phyloP scores from a whole-genome alignment of 1,139 yeast species.

The Debaryomyces subglobosus region DNA sequence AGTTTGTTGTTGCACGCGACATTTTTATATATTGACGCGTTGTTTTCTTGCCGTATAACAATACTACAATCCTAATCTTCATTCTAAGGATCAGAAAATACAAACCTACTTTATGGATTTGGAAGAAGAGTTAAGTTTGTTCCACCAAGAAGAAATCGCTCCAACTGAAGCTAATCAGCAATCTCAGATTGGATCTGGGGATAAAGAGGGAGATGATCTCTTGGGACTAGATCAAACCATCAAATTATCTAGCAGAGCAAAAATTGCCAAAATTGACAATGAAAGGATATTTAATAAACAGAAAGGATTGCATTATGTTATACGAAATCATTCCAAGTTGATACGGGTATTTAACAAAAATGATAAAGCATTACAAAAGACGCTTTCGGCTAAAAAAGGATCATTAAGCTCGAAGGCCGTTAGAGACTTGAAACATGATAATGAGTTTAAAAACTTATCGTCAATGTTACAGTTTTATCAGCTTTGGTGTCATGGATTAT shows the following conservation, averaged over 20 bases:
- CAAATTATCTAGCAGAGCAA: conserved; percentile 34
- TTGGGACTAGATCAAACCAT: conserved; percentile 47
- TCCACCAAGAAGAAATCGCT: conserved; percentile 8
- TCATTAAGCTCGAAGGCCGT: conserved; percentile 6
- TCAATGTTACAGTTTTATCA: conserved; percentile 68
- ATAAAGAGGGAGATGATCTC: conserved; percentile 26
- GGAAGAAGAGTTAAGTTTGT: conserved; percentile 13
- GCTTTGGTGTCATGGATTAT: conserved; percentile 82
- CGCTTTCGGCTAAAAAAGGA: conserved; percentile 12
- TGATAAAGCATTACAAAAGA: conserved; percentile 31
- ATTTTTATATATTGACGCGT: not conserved
- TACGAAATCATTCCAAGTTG: conserved; percentile 42
- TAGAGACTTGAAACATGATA: conserved; percentile 33
- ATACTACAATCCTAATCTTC: not conserved
- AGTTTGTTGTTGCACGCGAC: not conserved
- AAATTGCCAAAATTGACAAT: conserved; percentile 50
- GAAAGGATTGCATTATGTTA: conserved; percentile 52
- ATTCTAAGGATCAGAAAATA: not conserved
- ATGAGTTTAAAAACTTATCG: conserved; percentile 45
- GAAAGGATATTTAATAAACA: conserved; percentile 48
- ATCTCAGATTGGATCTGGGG: not conserved
- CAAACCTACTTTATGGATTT: conserved; percentile 11
- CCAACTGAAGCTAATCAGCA: not conserved
- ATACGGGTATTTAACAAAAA: conserved; percentile 28
- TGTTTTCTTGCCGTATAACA: not conserved